Conservation (phyloP, 2,329 filamentous ascomycete genomes). For the Dothideomycetes sp. region DNA sequence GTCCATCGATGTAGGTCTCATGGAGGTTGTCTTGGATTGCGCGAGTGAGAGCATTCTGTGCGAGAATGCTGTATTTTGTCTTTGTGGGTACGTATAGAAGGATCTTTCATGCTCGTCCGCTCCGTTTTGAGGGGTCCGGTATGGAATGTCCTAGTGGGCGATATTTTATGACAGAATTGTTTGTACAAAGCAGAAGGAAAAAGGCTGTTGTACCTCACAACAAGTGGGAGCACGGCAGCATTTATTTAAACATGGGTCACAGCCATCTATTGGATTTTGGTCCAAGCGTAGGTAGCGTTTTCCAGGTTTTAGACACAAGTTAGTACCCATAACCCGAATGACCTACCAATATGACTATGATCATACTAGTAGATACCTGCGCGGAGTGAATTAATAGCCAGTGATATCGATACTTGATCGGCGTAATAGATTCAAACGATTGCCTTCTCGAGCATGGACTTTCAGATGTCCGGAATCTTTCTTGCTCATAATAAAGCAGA, state of each 20-base stretch:
- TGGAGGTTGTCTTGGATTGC: slow-evolving; percentile 8
- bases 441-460: too few relatives aligned
- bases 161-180: neutral
- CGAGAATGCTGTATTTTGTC: slow-evolving; percentile 8
- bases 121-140: neutral
- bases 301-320: too few relatives aligned
- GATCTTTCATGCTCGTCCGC: slow-evolving; percentile 10
- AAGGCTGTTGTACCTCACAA: neutral
- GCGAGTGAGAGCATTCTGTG: slow-evolving; percentile 8
- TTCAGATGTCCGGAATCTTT: too few relatives aligned
- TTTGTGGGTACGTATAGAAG: slow-evolving; percentile 10
- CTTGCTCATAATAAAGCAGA: too few relatives aligned
- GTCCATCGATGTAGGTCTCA: neutral
- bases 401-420: too few relatives aligned
- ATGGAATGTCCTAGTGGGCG: too few relatives aligned
- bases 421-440: too few relatives aligned
- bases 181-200: too few relatives aligned
- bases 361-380: too few relatives aligned
- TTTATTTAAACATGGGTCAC: slow-evolving; percentile 3
- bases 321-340: too few relatives aligned
- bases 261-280: slow-evolving; percentile 2
- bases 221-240: neutral
- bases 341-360: too few relatives aligned
- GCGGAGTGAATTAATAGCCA: too few relatives aligned
- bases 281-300: slow-evolving; percentile 7